phyloP scores from a whole-genome alignment of 1,284 basidiomycete species.

The Pisolithus thermaeus region DNA sequence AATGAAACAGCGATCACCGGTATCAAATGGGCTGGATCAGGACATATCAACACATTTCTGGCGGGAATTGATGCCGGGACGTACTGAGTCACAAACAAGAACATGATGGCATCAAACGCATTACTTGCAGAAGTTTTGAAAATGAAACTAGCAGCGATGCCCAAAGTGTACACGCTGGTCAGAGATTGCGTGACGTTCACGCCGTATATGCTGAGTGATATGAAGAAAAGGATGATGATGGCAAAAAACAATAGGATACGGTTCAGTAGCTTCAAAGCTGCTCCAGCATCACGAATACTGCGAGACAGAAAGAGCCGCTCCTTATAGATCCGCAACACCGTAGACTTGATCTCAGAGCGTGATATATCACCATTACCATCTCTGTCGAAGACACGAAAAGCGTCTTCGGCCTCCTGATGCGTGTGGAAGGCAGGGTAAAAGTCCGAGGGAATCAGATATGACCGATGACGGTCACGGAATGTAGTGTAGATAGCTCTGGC shows the following conservation, averaged over 20 bases:
- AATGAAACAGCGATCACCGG: slow-evolving; percentile 71
- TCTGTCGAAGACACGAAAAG: slow-evolving; percentile 72
- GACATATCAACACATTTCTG: slow-evolving; percentile 13
- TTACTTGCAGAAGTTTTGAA: slow-evolving; percentile 67
- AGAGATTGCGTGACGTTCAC: slow-evolving; percentile 56
- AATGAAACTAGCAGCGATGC: slow-evolving; percentile 67
- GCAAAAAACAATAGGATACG: slow-evolving; percentile 58
- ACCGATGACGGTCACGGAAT: slow-evolving; percentile 51
- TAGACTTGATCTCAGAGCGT: slow-evolving; percentile 70
- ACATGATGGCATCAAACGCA: slow-evolving; percentile 74
- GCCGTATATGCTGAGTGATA: slow-evolving; percentile 65
- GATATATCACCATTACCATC: slow-evolving; percentile 78
- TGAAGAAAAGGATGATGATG: slow-evolving; percentile 61
- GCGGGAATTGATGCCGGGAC: slow-evolving; percentile 19
- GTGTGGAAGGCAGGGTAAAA: slow-evolving; percentile 65
- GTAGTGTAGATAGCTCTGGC: slow-evolving; percentile 64
- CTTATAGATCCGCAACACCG: slow-evolving; percentile 67
- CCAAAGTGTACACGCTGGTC: slow-evolving; percentile 63
- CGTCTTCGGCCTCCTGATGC: slow-evolving; percentile 50
- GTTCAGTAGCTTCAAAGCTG: slow-evolving; percentile 58
- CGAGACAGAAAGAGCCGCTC: slow-evolving; percentile 66
- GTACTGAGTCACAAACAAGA: slow-evolving; percentile 74
- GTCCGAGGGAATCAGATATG: slow-evolving; percentile 62
- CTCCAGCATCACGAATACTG: slow-evolving; percentile 67
- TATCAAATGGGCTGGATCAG: slow-evolving; percentile 58